phyloP scores from a whole-genome alignment of 257 asterid species.

The Nicotiana noctiflora region DNA sequence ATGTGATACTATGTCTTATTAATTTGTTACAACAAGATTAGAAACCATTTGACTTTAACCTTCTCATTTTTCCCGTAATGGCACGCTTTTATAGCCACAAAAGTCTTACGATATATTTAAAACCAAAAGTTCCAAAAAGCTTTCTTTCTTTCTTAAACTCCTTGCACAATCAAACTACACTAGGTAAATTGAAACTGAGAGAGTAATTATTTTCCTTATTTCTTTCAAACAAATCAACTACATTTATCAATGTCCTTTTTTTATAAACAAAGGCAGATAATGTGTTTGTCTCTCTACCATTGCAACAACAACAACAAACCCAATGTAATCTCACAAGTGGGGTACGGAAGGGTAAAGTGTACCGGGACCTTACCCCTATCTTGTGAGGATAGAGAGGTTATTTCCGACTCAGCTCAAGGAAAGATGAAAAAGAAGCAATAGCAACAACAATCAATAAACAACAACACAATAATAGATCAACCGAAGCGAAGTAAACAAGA shows the following conservation, averaged over 20 bases:
- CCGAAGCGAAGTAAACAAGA: no score
- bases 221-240: background rate
- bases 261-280: background rate
- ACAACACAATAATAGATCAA: no score
- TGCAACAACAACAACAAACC: background rate
- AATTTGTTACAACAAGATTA: background rate
- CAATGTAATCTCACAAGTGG: no score
- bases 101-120: background rate
- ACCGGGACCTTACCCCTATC: no score
- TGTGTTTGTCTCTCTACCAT: background rate
- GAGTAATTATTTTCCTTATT: background rate
- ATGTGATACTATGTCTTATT: background rate
- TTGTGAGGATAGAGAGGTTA: no score
- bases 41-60: background rate
- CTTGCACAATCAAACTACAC: background rate
- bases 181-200: background rate
- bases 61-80: background rate
- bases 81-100: background rate
- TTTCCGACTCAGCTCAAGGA: no score
- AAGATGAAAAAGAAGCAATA: no score
- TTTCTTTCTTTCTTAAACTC: background rate
- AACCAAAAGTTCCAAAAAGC: background rate
- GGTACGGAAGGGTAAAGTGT: no score
- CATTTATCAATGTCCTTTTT: background rate
- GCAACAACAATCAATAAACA: no score